Percentiles rank a stretch among this genome's conserved stretches.
These are phyloP conservation scores for Pontederia paniculata DNA, from an alignment of 176 grass and related monocot species.

Conservation along the genomic window DNA sequence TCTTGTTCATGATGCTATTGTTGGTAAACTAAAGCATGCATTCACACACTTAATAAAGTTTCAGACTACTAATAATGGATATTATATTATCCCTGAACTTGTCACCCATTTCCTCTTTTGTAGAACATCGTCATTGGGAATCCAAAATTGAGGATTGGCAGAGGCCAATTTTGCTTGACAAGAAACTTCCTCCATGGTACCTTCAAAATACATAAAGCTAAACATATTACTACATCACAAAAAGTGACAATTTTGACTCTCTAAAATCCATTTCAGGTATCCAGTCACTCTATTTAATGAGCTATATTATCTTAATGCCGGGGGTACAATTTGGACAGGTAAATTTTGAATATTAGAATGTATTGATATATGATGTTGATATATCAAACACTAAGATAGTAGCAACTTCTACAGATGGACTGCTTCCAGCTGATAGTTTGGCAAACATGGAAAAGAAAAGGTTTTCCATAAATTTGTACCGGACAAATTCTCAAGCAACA, in stretches of 20 bases:
- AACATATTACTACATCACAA: background rate
- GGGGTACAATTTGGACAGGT: conserved; percentile 98
- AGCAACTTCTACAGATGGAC: conserved; percentile 52
- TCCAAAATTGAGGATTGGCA: conserved; percentile 89
- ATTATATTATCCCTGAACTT: background rate
- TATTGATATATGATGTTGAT: conserved; percentile 12
- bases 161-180: conserved; percentile 68
- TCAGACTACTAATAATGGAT: too few species aligned
- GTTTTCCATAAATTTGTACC: conserved; percentile 67
- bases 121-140: conserved; percentile 84
- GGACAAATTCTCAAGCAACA: conserved; percentile 29
- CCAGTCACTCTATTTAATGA: conserved; percentile 92
- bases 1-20: conserved; percentile 80
- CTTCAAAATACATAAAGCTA: conserved; percentile 5
- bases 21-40: conserved; percentile 23
- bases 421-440: conserved; percentile 66
- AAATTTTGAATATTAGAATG: conserved; percentile 4
- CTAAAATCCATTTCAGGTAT: conserved; percentile 48
- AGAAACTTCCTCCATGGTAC: conserved; percentile 73
- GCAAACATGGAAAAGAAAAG: conserved; percentile 56
- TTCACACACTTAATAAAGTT: too few species aligned
- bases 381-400: conserved; percentile 9
- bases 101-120: background rate
- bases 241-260: conserved; percentile 10
- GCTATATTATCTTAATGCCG: conserved; percentile 95